phyloP scores from a whole-genome alignment of 768 basidiomycete species.

The Tremella mesenterica region DNA sequence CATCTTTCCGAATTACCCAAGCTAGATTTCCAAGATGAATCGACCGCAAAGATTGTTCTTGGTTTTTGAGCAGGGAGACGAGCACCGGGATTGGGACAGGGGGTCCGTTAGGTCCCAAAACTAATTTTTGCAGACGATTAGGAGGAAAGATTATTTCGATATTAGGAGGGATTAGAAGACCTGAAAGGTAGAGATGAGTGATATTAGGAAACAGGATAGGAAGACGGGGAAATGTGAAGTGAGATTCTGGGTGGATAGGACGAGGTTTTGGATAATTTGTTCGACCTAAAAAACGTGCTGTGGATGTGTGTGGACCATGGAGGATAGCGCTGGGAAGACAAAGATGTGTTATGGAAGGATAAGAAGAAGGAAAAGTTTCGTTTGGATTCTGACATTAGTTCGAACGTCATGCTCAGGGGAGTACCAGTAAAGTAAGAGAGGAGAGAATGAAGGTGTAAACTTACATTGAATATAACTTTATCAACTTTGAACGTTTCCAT shows the following conservation, averaged over 20 bases:
- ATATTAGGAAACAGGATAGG: constrained; percentile 16
- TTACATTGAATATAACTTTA: constrained; percentile 12
- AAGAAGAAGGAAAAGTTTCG: constrained; percentile 16
- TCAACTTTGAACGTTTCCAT: constrained; percentile 30
- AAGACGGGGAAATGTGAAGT: constrained; percentile 17
- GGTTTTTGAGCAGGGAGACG: constrained; percentile 9
- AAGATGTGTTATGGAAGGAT: constrained; percentile 26
- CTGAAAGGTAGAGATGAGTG: constrained; percentile 23
- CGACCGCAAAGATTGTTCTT: constrained; percentile 8
- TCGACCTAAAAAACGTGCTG: constrained; percentile 4
- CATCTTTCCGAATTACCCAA: background rate
- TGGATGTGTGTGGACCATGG: constrained; percentile 5
- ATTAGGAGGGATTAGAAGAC: constrained; percentile 14
- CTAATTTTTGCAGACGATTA: constrained; percentile 13
- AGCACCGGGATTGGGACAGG: constrained; percentile 21
- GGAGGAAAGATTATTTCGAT: constrained; percentile 8
- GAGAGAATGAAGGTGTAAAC: background rate
- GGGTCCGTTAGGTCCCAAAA: constrained; percentile 13
- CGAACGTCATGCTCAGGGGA: background rate
- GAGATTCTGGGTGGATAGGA: constrained; percentile 2
- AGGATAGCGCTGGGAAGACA: constrained; percentile 29
- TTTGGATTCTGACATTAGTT: constrained; percentile 4
- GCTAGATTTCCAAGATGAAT: constrained; percentile 18
- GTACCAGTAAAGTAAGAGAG: background rate
- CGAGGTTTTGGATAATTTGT: constrained; percentile 14